Evolutionary conservation across 495 filamentous ascomycete genomes (phyloP).

Genomic region (Xylaria venustula): DNA sequence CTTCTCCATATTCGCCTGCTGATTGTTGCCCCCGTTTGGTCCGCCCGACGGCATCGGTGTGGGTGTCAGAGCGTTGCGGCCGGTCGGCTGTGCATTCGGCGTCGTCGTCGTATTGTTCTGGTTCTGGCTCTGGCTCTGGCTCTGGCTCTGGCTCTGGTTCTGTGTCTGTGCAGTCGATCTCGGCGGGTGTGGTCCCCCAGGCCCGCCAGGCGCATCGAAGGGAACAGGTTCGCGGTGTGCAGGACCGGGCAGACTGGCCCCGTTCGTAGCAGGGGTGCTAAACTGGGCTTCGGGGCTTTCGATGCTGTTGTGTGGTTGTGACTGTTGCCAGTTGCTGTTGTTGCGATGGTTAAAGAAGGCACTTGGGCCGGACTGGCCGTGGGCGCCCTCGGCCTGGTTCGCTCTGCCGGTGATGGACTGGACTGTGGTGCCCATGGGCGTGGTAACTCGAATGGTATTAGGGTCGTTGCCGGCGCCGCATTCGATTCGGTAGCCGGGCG

Average conservation of each 20-base stretch:
- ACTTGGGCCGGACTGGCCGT: constrained; percentile 32
- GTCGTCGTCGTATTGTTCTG: too few species aligned
- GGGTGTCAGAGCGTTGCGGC: constrained; percentile 51
- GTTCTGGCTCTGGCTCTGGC: too few species aligned
- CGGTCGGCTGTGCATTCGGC: constrained; percentile 34
- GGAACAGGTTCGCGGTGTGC: constrained; percentile 39
- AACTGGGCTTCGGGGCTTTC: constrained; percentile 55
- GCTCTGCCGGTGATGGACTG: constrained; percentile 52
- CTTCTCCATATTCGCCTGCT: constrained; percentile 71
- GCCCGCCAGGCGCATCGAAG: constrained; percentile 52
- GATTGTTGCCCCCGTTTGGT: constrained; percentile 42
- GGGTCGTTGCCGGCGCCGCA: constrained; percentile 90
- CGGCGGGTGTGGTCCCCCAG: constrained; percentile 71
- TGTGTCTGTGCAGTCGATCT: constrained; percentile 77
- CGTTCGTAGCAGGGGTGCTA: constrained; percentile 48
- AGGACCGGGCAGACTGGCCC: constrained; percentile 42
- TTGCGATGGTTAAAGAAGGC: constrained; percentile 41
- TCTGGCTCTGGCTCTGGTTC: too few species aligned
- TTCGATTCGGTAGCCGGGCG: constrained; percentile 95
- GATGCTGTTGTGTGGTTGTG: constrained; percentile 56
- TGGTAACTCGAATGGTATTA: constrained; percentile 94
- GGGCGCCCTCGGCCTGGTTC: constrained; percentile 41
- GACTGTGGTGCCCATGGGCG: constrained; percentile 75
- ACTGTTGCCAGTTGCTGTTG: constrained; percentile 48
- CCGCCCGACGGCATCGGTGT: constrained; percentile 40